Evolutionary conservation across 495 filamentous ascomycete species (phyloP), one percentile per base, ranked within the genome.

Genomic region (Penicillium lagena): DNA sequence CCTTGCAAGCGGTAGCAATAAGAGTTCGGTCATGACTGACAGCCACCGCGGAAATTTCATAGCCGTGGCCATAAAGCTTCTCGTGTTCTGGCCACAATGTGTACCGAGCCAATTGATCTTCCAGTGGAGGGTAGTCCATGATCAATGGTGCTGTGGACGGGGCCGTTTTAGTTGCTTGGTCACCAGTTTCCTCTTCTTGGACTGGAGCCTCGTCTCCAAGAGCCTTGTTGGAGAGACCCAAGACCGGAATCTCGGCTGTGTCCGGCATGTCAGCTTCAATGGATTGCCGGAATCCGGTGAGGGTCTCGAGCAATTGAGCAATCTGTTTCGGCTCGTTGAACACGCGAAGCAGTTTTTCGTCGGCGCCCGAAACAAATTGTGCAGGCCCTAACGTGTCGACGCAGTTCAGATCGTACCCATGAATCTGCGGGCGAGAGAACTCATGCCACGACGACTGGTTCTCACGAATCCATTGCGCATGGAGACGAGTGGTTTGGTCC

Each of bases 21-120:
- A 95, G 52, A 2, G 56, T 70, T 12, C 83, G 82, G 53, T 86
- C 83, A 47, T 85, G 79, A 52, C 80, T 89, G 7, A 81, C 77
- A n/a, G 90, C 86, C 15, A 96, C 79, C 9, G 87, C 83, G 14
- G 90, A 94, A 34, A 99, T 93, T 63, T 99, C 93, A 68, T 95
- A 95, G n/a, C 93, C 93, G 66, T 99, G 93, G 7, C 93, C 93
- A 62, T 99, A 99, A 6, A 99, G 79, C 64, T 99, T 99, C 59
- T 97, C 93, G 34, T 79, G 80, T 52, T 99, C 93, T 1, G 93
- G 93, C 89, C 89, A 99, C 22, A 99, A 76, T 3, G 90, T 95
- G 55, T 95, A 83, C 7, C 93, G 82, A 29, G 87, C 81, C 11
- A 99, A 78, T 44, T 86, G 82, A 53, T 97, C 91, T 60, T 99